Evolutionary conservation across 805 yeast species (phyloP).

Genomic region (Candida boidinii): DNA sequence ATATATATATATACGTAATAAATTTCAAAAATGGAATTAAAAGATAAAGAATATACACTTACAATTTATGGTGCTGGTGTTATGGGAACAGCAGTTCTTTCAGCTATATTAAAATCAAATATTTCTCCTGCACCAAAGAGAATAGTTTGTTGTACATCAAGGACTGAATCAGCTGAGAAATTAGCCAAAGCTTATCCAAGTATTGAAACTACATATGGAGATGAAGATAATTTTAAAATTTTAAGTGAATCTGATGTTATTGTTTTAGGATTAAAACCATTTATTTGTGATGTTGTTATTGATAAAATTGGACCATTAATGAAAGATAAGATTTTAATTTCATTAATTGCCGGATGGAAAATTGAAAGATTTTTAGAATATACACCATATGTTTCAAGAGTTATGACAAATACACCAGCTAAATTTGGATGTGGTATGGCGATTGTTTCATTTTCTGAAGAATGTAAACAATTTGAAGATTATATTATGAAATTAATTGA

Average conservation of each 20-base stretch:
- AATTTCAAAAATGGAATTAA: too few species aligned
- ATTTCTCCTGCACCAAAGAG: constrained; percentile 54
- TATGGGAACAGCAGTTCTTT: constrained; percentile 88
- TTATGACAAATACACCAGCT: constrained; percentile 98
- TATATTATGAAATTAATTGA: constrained; percentile 44
- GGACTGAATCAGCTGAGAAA: constrained; percentile 39
- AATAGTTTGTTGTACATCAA: constrained; percentile 72
- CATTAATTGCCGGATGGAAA: constrained; percentile 90
- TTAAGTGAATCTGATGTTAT: constrained; percentile 60
- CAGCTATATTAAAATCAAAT: constrained; percentile 56
- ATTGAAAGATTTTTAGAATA: constrained; percentile 52
- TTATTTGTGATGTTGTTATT: constrained; percentile 52
- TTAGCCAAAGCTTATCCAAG: constrained; percentile 39
- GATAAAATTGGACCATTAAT: constrained; percentile 37
- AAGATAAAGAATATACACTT: constrained; percentile 25
- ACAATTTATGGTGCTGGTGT: constrained; percentile 90
- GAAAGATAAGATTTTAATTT: constrained; percentile 44
- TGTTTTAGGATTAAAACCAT: constrained; percentile 86
- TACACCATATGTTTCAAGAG: constrained; percentile 63
- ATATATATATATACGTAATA: too few species aligned
- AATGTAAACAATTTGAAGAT: constrained; percentile 30
- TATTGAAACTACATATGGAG: constrained; percentile 44
- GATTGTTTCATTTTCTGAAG: constrained; percentile 65
- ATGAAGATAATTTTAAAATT: constrained; percentile 44
- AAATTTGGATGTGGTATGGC: constrained; percentile 92